Evolutionary conservation across 2,329 filamentous ascomycete species (phyloP).

Genomic region (Herpomyces periplanetae): DNA sequence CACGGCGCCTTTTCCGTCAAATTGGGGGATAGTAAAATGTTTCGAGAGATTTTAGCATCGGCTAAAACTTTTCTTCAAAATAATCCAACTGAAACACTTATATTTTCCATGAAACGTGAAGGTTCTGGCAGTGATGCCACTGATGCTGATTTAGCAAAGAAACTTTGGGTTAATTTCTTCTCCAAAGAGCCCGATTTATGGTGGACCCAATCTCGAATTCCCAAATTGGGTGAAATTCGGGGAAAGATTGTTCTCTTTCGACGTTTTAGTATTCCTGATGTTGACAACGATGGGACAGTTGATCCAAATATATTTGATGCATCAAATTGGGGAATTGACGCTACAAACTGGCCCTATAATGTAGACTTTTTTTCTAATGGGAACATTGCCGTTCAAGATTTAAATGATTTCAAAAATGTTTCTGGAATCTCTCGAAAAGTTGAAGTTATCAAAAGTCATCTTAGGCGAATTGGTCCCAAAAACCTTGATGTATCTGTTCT

Average conservation of each 20-base stretch:
- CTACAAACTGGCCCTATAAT: constrained; percentile 45
- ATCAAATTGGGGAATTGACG: constrained; percentile 17
- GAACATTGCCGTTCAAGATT: constrained; percentile 56
- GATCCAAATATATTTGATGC: constrained; percentile 10
- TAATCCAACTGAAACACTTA: constrained; percentile 41
- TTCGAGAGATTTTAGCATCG: constrained; percentile 27
- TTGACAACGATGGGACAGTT: constrained; percentile 11
- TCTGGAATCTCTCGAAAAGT: constrained; percentile 48
- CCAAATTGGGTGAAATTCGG: constrained; percentile 33
- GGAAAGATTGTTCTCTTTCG: constrained; percentile 53
- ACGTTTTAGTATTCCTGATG: constrained; percentile 26
- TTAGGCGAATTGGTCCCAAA: constrained; percentile 33
- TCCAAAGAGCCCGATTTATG: constrained; percentile 17
- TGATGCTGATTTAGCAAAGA: constrained; percentile 33
- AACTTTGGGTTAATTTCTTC: constrained; percentile 32
- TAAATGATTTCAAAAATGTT: constrained; percentile 45
- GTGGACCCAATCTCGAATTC: constrained; percentile 39
- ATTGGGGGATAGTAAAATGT: constrained; percentile 38
- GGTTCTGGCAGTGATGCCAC: constrained; percentile 39
- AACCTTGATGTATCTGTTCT: constrained; percentile 6
- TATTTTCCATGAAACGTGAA: constrained; percentile 67
- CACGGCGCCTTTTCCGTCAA: constrained; percentile 67
- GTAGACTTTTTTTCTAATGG: constrained; percentile 28
- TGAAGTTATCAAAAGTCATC: constrained; percentile 25
- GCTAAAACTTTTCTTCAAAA: constrained; percentile 32